These are phyloP conservation scores for Claviceps monticola DNA, from an alignment of 2,329 filamentous ascomycete genomes.

Conservation along the genomic window DNA sequence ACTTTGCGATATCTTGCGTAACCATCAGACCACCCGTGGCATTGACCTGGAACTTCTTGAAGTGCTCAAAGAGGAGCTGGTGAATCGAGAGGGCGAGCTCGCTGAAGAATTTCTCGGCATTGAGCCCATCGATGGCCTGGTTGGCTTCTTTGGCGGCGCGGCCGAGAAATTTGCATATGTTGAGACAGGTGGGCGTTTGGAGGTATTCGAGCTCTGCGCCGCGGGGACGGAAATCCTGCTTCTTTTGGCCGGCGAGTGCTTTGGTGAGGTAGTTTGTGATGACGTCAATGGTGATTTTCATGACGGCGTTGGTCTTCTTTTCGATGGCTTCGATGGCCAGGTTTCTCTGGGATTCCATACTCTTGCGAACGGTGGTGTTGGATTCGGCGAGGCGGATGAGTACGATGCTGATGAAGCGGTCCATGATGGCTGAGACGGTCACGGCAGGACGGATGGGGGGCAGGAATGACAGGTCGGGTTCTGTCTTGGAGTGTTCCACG, in stretches of 20 bases:
- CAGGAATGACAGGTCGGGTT: constrained; percentile 80
- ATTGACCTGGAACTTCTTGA: constrained; percentile 88
- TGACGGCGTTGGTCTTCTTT: constrained; percentile 57
- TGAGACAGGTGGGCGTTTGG: constrained; percentile 73
- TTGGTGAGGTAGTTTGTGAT: constrained; percentile 63
- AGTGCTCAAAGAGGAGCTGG: constrained; percentile 72
- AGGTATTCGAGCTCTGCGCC: constrained; percentile 69
- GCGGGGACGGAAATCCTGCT: constrained; percentile 78
- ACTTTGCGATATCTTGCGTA: constrained; percentile 89
- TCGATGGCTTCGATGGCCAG: constrained; percentile 65
- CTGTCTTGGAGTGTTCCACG: constrained; percentile 66
- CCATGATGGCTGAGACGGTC: constrained; percentile 83
- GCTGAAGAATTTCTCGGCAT: constrained; percentile 67
- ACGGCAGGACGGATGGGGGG: constrained; percentile 67
- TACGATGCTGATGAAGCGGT: constrained; percentile 80
- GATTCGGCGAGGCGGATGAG: constrained; percentile 78
- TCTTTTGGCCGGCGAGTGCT: constrained; percentile 64
- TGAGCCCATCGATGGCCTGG: constrained; percentile 66
- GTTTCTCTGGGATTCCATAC: constrained; percentile 74
- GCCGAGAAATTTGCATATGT: constrained; percentile 67
- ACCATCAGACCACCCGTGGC: constrained; percentile 90
- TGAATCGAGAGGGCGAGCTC: constrained; percentile 74
- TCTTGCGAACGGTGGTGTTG: constrained; percentile 79
- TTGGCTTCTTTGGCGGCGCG: constrained; percentile 49
- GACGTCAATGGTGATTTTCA: constrained; percentile 47